Evolutionary conservation across 2,329 filamentous ascomycete genomes (phyloP).

Genomic region (Epicoccum nigrum): DNA sequence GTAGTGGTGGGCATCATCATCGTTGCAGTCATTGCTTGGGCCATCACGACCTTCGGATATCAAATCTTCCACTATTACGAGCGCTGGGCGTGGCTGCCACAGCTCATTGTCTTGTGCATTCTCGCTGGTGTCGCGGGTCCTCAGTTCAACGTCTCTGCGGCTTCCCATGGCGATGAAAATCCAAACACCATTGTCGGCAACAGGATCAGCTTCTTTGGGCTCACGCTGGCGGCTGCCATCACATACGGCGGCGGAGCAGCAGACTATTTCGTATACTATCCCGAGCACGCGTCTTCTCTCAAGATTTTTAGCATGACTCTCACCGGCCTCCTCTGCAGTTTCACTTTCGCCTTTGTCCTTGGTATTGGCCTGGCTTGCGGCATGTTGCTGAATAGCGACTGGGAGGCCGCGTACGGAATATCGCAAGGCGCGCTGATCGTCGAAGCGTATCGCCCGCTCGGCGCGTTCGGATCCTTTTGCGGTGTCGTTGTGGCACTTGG

Average conservation of each 20-base stretch:
- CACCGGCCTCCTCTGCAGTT: slow-evolving; percentile 62
- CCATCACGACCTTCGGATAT: slow-evolving; percentile 71
- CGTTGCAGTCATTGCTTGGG: slow-evolving; percentile 66
- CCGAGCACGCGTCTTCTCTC: slow-evolving; percentile 57
- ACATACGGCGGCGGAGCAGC: slow-evolving; percentile 68
- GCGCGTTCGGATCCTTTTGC: slow-evolving; percentile 70
- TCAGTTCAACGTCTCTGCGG: slow-evolving; percentile 62
- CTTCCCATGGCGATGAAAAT: slow-evolving; percentile 58
- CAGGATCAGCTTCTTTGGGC: slow-evolving; percentile 71
- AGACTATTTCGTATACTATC: slow-evolving; percentile 73
- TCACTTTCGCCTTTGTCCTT: slow-evolving; percentile 65
- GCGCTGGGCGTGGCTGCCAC: slow-evolving; percentile 69
- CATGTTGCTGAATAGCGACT: slow-evolving; percentile 58
- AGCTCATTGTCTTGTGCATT: slow-evolving; percentile 65
- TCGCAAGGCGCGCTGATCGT: slow-evolving; percentile 70
- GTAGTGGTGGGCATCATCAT: slow-evolving; percentile 72
- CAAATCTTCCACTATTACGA: slow-evolving; percentile 72
- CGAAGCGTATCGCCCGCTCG: slow-evolving; percentile 64
- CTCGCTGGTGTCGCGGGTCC: slow-evolving; percentile 66
- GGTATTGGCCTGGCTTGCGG: slow-evolving; percentile 69
- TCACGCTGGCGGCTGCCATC: slow-evolving; percentile 69
- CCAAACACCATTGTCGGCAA: slow-evolving; percentile 60
- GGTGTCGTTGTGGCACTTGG: slow-evolving; percentile 68
- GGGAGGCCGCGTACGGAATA: slow-evolving; percentile 61
- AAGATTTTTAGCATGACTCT: slow-evolving; percentile 65